Conservation (phyloP, 495 filamentous ascomycete genomes). For the Hyaloscypha variabilis region DNA sequence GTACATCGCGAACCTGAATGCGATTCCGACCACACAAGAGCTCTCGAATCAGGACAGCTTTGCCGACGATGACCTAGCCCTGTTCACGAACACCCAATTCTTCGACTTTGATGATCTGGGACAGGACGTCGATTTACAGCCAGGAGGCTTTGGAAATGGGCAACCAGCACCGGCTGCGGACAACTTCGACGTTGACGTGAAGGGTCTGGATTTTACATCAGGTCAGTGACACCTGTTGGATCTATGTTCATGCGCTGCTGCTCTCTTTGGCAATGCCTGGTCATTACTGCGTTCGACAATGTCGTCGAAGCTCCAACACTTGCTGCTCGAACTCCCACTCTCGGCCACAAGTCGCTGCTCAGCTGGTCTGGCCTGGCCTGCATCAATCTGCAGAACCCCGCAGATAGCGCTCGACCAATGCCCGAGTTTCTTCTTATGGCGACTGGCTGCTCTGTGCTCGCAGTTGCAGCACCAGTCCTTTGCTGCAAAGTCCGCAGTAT, state of each 20-base stretch:
- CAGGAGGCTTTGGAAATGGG: slow-evolving; percentile 25
- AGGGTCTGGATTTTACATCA: slow-evolving; percentile 31
- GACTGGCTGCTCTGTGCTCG: too few relatives aligned
- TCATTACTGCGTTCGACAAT: not conserved
- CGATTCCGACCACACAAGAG: slow-evolving; percentile 69
- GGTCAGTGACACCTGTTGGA: slow-evolving; percentile 19
- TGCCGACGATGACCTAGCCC: slow-evolving; percentile 74
- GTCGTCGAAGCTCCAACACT: not conserved
- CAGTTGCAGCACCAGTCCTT: too few relatives aligned
- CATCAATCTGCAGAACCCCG: too few relatives aligned
- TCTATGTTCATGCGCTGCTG: not conserved
- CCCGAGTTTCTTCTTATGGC: too few relatives aligned
- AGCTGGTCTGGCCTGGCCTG: too few relatives aligned
- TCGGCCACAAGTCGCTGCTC: too few relatives aligned
- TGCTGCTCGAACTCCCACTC: not conserved
- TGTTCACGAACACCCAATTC: slow-evolving; percentile 95
- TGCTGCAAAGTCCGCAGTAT: too few relatives aligned
- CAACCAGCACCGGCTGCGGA: not conserved
- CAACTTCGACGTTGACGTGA: slow-evolving; percentile 37
- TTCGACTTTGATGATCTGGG: slow-evolving; percentile 86
- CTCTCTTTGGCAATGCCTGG: not conserved
- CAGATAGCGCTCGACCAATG: too few relatives aligned
- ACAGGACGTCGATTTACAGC: slow-evolving; percentile 38
- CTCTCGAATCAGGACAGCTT: slow-evolving; percentile 58
- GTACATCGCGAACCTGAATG: slow-evolving; percentile 86